Conservation (phyloP, 176 grass and related monocot genomes). For the Avena insularis region DNA sequence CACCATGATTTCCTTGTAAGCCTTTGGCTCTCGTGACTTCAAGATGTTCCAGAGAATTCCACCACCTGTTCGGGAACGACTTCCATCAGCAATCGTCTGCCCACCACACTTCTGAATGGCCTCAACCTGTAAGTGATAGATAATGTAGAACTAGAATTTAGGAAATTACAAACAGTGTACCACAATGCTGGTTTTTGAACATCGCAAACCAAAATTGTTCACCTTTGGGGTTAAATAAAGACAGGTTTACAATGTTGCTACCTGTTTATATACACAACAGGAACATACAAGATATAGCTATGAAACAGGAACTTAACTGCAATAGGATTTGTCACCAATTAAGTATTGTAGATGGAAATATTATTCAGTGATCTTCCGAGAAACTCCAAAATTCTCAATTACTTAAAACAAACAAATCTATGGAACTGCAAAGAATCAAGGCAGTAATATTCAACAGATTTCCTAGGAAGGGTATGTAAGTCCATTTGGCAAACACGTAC, state of each 20-base stretch:
- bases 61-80: slow-evolving; percentile 78
- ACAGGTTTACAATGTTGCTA: neutral
- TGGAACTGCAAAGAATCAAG: slow-evolving; percentile 59
- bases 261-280: neutral
- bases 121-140: slow-evolving; percentile 71
- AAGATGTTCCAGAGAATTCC: slow-evolving; percentile 99
- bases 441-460: slow-evolving; percentile 43
- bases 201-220: neutral
- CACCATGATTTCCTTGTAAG: slow-evolving; percentile 95
- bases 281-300: slow-evolving; percentile 39
- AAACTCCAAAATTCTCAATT: slow-evolving; percentile 63
- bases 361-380: slow-evolving; percentile 47
- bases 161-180: neutral
- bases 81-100: slow-evolving; percentile 81
- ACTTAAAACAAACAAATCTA: slow-evolving; percentile 66
- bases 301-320: slow-evolving; percentile 69
- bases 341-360: slow-evolving; percentile 50
- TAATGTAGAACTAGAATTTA: neutral
- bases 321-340: slow-evolving; percentile 52
- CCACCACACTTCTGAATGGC: slow-evolving; percentile 92
- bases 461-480: slow-evolving; percentile 17
- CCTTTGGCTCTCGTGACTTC: slow-evolving; percentile 90
- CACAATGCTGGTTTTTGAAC: neutral
- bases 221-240: neutral
- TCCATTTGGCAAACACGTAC: slow-evolving; percentile 36